Percentiles rank a stretch among this genome's conserved stretches.
phyloP scores from a whole-genome alignment of 164 flowering plant genomes.

The Piper longum region DNA sequence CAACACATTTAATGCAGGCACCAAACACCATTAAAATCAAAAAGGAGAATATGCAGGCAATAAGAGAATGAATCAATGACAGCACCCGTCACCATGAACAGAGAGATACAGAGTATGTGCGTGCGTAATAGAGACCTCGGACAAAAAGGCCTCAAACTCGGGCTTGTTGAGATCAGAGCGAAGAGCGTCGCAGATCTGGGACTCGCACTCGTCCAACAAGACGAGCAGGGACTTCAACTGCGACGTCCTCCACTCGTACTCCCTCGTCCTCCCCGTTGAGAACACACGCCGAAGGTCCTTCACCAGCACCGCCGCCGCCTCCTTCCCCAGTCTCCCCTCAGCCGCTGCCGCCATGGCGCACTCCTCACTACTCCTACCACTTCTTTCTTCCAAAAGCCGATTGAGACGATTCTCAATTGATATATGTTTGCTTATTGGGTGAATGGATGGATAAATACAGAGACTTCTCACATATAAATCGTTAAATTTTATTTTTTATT shows the following conservation, averaged over 20 bases:
- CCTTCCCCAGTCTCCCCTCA: slow-evolving; percentile 1
- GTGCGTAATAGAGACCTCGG: slow-evolving; percentile 4
- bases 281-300: slow-evolving; percentile 5
- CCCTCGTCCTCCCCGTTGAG: slow-evolving; percentile 9
- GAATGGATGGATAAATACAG: too few species aligned
- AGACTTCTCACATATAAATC: too few species aligned
- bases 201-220: slow-evolving; percentile 3
- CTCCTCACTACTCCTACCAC: not conserved
- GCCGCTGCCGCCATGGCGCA: not conserved
- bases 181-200: slow-evolving; percentile 6
- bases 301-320: not conserved
- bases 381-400: too few species aligned
- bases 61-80: too few species aligned
- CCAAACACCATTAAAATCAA: not conserved
- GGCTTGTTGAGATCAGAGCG: slow-evolving; percentile 9
- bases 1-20: not conserved
- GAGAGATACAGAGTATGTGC: not conserved
- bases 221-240: slow-evolving; percentile 5
- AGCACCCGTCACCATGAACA: not conserved
- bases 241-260: slow-evolving; percentile 9
- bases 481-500: too few species aligned
- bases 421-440: too few species aligned
- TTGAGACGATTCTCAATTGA: too few species aligned
- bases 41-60: not conserved
- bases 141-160: slow-evolving; percentile 3